Evolutionary conservation across 2,329 filamentous ascomycete genomes (phyloP).

Genomic region (Calonectria pseudoreteaudii): DNA sequence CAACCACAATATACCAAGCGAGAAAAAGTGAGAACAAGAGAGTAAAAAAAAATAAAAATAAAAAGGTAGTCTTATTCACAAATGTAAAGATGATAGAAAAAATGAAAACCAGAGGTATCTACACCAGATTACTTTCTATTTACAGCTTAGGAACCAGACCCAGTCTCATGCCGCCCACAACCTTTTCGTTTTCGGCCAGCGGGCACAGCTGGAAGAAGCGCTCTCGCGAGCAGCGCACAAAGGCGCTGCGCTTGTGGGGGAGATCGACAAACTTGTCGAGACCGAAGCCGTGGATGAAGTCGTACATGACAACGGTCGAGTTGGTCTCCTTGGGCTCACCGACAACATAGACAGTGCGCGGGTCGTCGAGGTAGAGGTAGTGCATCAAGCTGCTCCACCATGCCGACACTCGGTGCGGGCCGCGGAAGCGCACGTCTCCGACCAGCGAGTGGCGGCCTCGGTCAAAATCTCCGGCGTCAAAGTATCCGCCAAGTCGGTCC

Average conservation of each 20-base stretch:
- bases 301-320: conserved; percentile 77
- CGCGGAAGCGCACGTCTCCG: conserved; percentile 69
- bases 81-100: conserved; percentile 6
- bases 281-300: conserved; percentile 79
- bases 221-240: conserved; percentile 73
- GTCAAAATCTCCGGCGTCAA: conserved; percentile 66
- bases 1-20: background rate
- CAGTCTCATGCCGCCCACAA: conserved; percentile 64
- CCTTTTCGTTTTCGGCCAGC: conserved; percentile 67
- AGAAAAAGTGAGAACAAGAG: background rate
- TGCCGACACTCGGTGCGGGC: conserved; percentile 69
- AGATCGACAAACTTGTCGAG: conserved; percentile 80
- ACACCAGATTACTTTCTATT: background rate
- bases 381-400: conserved; percentile 74
- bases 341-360: conserved; percentile 66
- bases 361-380: conserved; percentile 72
- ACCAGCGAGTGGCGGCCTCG: conserved; percentile 70
- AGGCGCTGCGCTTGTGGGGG: conserved; percentile 77
- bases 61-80: background rate
- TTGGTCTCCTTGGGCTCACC: conserved; percentile 81
- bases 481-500: conserved; percentile 68
- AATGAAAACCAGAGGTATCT: conserved; percentile 10
- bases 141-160: conserved; percentile 67
- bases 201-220: conserved; percentile 78
- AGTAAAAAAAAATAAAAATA: background rate